A percentile compares a stretch with the other conserved stretches of the same genome.
Evolutionary conservation across 495 filamentous ascomycete genomes (phyloP).

Genomic region (Xylaria venustula): DNA sequence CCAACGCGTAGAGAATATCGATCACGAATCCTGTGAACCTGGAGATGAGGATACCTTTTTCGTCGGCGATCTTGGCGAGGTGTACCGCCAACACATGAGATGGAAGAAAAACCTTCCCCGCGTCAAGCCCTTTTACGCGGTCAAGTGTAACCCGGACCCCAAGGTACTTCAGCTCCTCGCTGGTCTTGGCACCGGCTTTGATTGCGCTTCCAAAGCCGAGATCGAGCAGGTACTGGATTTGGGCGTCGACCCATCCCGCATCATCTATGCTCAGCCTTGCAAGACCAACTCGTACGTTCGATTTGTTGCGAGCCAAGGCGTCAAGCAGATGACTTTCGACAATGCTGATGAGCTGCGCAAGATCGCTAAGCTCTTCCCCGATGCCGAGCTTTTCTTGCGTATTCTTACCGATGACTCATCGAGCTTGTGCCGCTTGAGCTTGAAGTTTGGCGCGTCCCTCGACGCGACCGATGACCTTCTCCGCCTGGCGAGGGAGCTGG

Average conservation of each 20-base stretch:
- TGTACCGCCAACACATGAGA: slow-evolving; percentile 96
- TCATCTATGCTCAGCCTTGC: slow-evolving; percentile 99
- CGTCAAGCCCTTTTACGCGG: slow-evolving; percentile 93
- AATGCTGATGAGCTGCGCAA: slow-evolving; percentile 98
- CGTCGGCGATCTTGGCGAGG: slow-evolving; percentile 95
- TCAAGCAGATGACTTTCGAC: slow-evolving; percentile 99
- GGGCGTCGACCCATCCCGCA: slow-evolving; percentile 84
- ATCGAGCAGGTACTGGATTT: slow-evolving; percentile 85
- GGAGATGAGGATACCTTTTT: slow-evolving; percentile 98
- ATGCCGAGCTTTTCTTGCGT: slow-evolving; percentile 86
- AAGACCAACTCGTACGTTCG: slow-evolving; percentile 98
- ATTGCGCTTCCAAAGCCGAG: slow-evolving; percentile 96
- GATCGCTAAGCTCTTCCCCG: slow-evolving; percentile 85
- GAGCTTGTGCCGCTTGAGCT: slow-evolving; percentile 87
- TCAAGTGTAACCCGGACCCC: slow-evolving; percentile 97
- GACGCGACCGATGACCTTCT: slow-evolving; percentile 77
- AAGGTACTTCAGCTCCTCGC: slow-evolving; percentile 85
- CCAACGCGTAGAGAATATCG: slow-evolving; percentile 73
- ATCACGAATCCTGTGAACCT: slow-evolving; percentile 79
- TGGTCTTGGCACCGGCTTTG: slow-evolving; percentile 88
- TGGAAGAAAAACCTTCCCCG: slow-evolving; percentile 94
- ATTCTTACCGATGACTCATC: slow-evolving; percentile 96
- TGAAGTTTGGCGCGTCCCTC: slow-evolving; percentile 93
- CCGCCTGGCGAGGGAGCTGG: slow-evolving; percentile 77
- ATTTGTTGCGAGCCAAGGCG: slow-evolving; percentile 75